These are phyloP conservation scores for Calonectria henricotiae DNA, from an alignment of 2,329 filamentous ascomycete species.

Conservation along the genomic window DNA sequence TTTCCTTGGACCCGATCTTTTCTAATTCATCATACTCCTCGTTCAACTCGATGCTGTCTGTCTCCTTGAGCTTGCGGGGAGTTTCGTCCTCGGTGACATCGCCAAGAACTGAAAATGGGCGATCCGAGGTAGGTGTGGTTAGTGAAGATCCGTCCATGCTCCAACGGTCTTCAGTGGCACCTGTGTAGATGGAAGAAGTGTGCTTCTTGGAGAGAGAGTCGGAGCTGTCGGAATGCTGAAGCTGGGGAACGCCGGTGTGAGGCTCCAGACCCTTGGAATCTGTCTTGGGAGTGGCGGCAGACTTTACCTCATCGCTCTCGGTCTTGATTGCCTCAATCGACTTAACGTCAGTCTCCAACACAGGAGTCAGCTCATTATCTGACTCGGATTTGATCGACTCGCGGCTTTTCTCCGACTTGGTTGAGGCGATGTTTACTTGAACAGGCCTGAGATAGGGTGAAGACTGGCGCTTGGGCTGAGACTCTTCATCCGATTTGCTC, in stretches of 20 bases:
- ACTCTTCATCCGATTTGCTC: slow-evolving; percentile 47
- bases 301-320: slow-evolving; percentile 30
- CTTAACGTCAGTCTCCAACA: slow-evolving; percentile 40
- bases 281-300: slow-evolving; percentile 8
- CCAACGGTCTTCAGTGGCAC: slow-evolving; percentile 59
- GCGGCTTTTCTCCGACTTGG: slow-evolving; percentile 40
- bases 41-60: slow-evolving; percentile 45
- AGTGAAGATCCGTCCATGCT: slow-evolving; percentile 59
- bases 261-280: slow-evolving; percentile 37
- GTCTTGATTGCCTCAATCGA: slow-evolving; percentile 17
- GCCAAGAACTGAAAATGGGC: slow-evolving; percentile 55
- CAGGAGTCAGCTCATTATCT: slow-evolving; percentile 45
- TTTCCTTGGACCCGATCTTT: slow-evolving; percentile 49
- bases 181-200: slow-evolving; percentile 60
- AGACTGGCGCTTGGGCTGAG: slow-evolving; percentile 41
- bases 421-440: slow-evolving; percentile 40
- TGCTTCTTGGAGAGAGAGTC: slow-evolving; percentile 56
- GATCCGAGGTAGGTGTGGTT: slow-evolving; percentile 61
- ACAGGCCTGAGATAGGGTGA: slow-evolving; percentile 46
- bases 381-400: slow-evolving; percentile 43
- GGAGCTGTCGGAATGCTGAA: slow-evolving; percentile 51
- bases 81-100: slow-evolving; percentile 55
- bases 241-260: slow-evolving; percentile 38
- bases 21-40: slow-evolving; percentile 47
- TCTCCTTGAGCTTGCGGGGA: slow-evolving; percentile 52